Evolutionary conservation across 306 rosid species (phyloP), one percentile per base, ranked within the genome.

Genomic region (Hippophae tibetana): DNA sequence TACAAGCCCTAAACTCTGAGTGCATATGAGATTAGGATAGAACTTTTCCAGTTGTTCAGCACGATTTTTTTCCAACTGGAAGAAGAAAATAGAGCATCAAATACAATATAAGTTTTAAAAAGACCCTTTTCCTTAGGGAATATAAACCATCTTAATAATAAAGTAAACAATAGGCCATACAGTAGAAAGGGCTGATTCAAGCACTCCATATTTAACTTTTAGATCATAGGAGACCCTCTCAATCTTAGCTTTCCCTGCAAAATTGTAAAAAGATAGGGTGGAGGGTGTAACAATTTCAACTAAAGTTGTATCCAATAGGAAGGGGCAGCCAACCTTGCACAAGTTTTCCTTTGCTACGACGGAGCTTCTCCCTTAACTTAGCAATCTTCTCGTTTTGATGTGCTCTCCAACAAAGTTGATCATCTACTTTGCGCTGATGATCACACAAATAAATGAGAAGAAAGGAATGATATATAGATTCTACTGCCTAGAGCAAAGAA

Each of bases 1-100:
- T 69, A 92, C 99, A 76, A 73, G 95, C 63, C 96, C 96, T 71
- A 92, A 78, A 78, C 74, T 86, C 79, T 88, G 96, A 56, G 99
- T 92, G 82, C 86, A 78, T 62, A 82, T 86, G 63, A 92, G 81
- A 75, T 86, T 89, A 26, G 95, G 99, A 78, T 79, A 92, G 74
- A 76, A 79, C 77, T 88, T 92, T 64, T 86, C 94, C 76, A 92
- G 76, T 72, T 83, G 96, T 70, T 92, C 94, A 53, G 74, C 78
- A 53, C 90, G 88, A 65, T 86, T 79, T 43, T 78, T 92, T 63
- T 77, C 85, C 86, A 92, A 52, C 99, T 92, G 90, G 77, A 78
- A 47, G 75, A 25, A 59, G 65, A 75, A 65, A 68, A 47, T 58
- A 61, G 73, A 56, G 41, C 58, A 70, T 52, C 6, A 46, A 70